Conservation (phyloP, 176 grass and related monocot genomes). For the Carex kokanica region DNA sequence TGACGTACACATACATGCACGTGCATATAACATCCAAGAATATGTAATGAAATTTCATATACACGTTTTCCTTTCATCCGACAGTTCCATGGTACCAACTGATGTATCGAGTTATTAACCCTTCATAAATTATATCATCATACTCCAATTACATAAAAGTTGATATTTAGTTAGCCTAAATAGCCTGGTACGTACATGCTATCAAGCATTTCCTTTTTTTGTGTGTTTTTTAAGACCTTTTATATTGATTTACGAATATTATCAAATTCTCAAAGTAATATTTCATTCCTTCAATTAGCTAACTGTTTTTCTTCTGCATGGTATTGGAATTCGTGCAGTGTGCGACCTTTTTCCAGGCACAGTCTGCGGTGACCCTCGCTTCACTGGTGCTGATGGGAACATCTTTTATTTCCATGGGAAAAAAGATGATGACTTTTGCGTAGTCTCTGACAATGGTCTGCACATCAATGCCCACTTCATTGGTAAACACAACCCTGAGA, state of each 20-base stretch:
- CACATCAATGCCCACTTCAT: slow-evolving; percentile 49
- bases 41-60: neutral
- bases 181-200: neutral
- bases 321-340: neutral
- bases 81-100: neutral
- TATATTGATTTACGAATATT: neutral
- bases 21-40: neutral
- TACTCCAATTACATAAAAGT: neutral
- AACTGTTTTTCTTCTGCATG: neutral
- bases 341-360: slow-evolving; percentile 37
- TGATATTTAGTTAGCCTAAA: neutral
- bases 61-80: neutral
- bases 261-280: neutral
- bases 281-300: neutral
- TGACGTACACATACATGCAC: neutral
- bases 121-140: neutral
- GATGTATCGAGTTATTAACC: neutral
- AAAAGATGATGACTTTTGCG: slow-evolving; percentile 52
- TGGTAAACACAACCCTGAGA: slow-evolving; percentile 39
- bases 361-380: slow-evolving; percentile 53
- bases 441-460: slow-evolving; percentile 35
- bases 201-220: neutral
- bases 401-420: slow-evolving; percentile 68
- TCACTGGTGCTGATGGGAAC: slow-evolving; percentile 61
- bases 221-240: neutral